Conservation (phyloP, 2,329 filamentous ascomycete species). For the Calycina herbarum region DNA sequence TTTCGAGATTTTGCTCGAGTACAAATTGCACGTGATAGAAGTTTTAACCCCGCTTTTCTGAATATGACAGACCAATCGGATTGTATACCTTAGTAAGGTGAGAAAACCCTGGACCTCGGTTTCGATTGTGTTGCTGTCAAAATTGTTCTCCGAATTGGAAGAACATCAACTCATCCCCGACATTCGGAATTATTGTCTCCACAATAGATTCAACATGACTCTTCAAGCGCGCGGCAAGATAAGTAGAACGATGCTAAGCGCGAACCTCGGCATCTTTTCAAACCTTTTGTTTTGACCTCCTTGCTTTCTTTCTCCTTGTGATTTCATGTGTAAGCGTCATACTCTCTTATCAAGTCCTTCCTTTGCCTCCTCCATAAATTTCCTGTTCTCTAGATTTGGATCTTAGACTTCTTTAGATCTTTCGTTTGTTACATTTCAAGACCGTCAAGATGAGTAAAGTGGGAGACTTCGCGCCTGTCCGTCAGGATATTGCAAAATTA, state of each 20-base stretch:
- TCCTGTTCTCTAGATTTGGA: constrained; percentile 16
- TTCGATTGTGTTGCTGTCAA: background rate
- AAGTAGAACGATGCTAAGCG: constrained; percentile 8
- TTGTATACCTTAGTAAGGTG: background rate
- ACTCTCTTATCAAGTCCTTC: constrained; percentile 9
- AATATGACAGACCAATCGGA: background rate
- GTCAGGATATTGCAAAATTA: constrained; percentile 52
- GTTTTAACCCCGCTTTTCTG: too few relatives aligned
- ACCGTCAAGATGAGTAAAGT: constrained; percentile 45
- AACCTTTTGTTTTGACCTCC: constrained; percentile 9
- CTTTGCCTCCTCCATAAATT: constrained; percentile 14
- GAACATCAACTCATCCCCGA: background rate
- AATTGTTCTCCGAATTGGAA: background rate
- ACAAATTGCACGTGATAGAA: too few relatives aligned
- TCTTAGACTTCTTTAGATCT: constrained; percentile 13
- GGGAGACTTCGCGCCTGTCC: constrained; percentile 64
- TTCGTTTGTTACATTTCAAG: constrained; percentile 1
- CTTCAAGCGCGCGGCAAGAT: constrained; percentile 6
- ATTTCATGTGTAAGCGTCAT: constrained; percentile 13
- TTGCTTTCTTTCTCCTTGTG: constrained; percentile 20
- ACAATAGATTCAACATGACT: background rate
- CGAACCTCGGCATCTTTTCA: constrained; percentile 28
- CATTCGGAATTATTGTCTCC: background rate
- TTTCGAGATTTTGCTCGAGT: too few relatives aligned
- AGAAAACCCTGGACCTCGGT: background rate